Conservation (phyloP, 2,329 filamentous ascomycete species). For the Hyphodiscus sp. region DNA sequence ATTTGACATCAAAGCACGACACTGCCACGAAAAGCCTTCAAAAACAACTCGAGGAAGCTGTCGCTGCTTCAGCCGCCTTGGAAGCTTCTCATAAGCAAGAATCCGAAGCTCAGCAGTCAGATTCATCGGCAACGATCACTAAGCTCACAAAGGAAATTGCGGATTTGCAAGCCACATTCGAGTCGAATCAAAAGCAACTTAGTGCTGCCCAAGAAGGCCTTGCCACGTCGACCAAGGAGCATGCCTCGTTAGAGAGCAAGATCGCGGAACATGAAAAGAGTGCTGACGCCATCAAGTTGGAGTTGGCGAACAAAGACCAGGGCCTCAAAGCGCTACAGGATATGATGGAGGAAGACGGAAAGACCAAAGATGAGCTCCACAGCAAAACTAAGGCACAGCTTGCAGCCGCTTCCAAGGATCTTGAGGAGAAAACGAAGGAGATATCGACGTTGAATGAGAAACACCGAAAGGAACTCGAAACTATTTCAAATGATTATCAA, state of each 20-base stretch:
- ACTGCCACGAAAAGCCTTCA: constrained; percentile 42
- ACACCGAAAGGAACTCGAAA: constrained; percentile 52
- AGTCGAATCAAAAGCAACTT: constrained; percentile 35
- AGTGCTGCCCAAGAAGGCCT: constrained; percentile 33
- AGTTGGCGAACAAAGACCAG: constrained; percentile 33
- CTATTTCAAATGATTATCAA: constrained; percentile 54
- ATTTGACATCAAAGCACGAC: constrained; percentile 46
- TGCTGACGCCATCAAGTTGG: constrained; percentile 33
- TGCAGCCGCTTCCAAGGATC: constrained; percentile 19
- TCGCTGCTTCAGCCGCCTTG: constrained; percentile 39
- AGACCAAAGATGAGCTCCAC: constrained; percentile 26
- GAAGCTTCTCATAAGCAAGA: constrained; percentile 41
- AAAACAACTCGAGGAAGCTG: constrained; percentile 48
- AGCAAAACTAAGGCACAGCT: constrained; percentile 26
- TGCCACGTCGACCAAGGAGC: constrained; percentile 14
- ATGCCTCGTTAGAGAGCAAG: constrained; percentile 38
- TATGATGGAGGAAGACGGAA: constrained; percentile 40
- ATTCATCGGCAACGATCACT: constrained; percentile 40
- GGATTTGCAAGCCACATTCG: constrained; percentile 43
- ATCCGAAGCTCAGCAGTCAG: constrained; percentile 39
- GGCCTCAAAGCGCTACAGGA: constrained; percentile 43
- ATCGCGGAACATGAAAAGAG: constrained; percentile 36
- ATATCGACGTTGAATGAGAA: constrained; percentile 44
- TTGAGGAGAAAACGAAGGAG: constrained; percentile 29
- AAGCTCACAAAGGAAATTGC: constrained; percentile 41